Base-by-base conservation (phyloP, 192 early-diverging fungal genomes). In the Coemansia sp. region DNA sequence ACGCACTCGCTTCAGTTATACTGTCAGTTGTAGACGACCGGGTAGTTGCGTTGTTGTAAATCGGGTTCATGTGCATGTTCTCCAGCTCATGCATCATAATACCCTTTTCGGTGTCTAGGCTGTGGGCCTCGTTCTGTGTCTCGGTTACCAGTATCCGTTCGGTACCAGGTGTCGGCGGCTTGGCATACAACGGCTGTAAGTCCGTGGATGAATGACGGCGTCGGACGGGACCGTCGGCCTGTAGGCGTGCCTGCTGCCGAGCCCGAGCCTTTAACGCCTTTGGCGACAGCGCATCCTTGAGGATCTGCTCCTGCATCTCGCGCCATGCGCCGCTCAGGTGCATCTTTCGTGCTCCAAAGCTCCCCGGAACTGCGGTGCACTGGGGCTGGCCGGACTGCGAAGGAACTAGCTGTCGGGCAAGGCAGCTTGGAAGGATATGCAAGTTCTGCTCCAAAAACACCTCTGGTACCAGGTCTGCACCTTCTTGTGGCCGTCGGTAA, bases 371-470 rank as follows among this genome's bases (percentile, higher is more conserved):
- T 17, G 81, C 76, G 21, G 64, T 75, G 57, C 69, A 67, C 64
- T 71, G 54, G 23, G 74, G n/a, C 67, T 68, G 69, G 37, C 64
- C 56, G 17, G 54, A 49, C 11, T 55, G 67, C 15, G 65, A 64
- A 8, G 72, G 61, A 4, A 58, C 70, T 32, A 66, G 67, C 35
- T 72, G 67, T 49, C 75, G 77, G 17, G 85, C 75, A 71, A 89
- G 79, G 70, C 88, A 89, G 62, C 85, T 80, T 21, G 87, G 86
- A 50, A 98, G 73, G n/a, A 96, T 85, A 61, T 94, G 94, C 56
- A 88, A 75, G 60, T 98, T 96, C 65, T 96, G 88, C 64, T 98
- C 93, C 25, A 98, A 78, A 15, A 93, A 84, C 8, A 98, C 90
- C 74, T 86, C 81, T 27, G 79, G 74, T 5, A 75, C 67, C 48